Percentiles rank a stretch among this genome's conserved stretches.
Evolutionary conservation across 768 basidiomycete species (phyloP).

Genomic region (Lactifluus hygrophoroides): DNA sequence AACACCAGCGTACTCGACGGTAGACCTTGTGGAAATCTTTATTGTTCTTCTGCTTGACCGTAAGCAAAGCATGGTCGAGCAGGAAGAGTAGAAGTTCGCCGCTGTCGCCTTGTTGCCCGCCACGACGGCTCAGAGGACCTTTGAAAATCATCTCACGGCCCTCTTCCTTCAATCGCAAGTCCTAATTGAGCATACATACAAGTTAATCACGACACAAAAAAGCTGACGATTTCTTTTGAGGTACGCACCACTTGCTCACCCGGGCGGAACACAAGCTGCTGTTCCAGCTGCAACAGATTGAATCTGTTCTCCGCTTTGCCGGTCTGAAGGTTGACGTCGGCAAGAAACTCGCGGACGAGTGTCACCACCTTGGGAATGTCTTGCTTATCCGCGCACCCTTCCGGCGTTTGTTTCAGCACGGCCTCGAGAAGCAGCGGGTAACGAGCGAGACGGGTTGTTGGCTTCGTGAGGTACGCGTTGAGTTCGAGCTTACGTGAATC

Average conservation of each 20-base stretch:
- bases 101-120: conserved; percentile 59
- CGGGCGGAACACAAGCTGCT: conserved; percentile 81
- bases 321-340: conserved; percentile 84
- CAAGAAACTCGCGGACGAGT: conserved; percentile 74
- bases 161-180: conserved; percentile 80
- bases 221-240: background rate
- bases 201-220: background rate
- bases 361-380: conserved; percentile 67
- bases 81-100: conserved; percentile 91
- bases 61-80: conserved; percentile 92
- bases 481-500: conserved; percentile 95
- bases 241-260: conserved; percentile 80
- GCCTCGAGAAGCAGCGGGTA: conserved; percentile 92
- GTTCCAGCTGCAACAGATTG: conserved; percentile 88
- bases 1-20: conserved; percentile 80
- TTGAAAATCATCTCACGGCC: conserved; percentile 88
- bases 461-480: conserved; percentile 97
- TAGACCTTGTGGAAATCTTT: conserved; percentile 91
- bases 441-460: conserved; percentile 93
- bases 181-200: conserved; percentile 39
- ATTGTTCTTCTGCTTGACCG: conserved; percentile 91
- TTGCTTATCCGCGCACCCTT: conserved; percentile 80
- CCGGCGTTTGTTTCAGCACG: conserved; percentile 84
- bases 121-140: conserved; percentile 80
- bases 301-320: conserved; percentile 96